These are phyloP conservation scores for Vigna radiata DNA, from an alignment of 306 rosid genomes.

Conservation along the genomic window DNA sequence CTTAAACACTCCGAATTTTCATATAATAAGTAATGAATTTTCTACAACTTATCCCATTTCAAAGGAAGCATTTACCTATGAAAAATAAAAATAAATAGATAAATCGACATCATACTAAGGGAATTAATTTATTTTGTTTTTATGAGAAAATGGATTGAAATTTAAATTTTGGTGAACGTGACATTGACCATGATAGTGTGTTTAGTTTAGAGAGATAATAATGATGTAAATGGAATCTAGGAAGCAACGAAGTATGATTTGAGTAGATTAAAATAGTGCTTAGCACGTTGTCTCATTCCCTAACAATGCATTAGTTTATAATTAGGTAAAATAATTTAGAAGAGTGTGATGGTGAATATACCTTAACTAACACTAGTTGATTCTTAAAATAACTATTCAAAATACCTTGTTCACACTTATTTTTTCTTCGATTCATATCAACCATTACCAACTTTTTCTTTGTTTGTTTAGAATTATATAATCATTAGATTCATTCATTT, in stretches of 20 bases:
- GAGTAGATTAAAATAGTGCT: not conserved
- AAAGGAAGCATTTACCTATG: not conserved
- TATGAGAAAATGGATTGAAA: too few relatives aligned
- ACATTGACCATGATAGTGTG: too few relatives aligned
- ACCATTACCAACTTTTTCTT: conserved; percentile 20
- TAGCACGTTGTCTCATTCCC: not conserved
- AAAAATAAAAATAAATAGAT: not conserved
- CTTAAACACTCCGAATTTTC: too few relatives aligned
- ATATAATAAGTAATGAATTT: not conserved
- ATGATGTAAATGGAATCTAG: not conserved
- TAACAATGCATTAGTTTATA: not conserved
- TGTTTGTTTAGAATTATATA: conserved; percentile 19
- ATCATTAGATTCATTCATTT: not conserved
- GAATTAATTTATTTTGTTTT: too few relatives aligned
- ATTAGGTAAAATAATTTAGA: not conserved
- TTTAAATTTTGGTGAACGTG: too few relatives aligned
- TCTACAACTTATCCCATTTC: not conserved
- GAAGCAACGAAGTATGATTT: not conserved
- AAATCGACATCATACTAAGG: not conserved
- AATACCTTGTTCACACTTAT: conserved; percentile 15
- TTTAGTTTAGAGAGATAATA: not conserved
- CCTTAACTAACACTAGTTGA: not conserved
- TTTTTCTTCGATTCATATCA: conserved; percentile 33
- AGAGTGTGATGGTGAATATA: not conserved
- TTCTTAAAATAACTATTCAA: too few relatives aligned